Evolutionary conservation across 352 stramenopile genomes (phyloP).

Genomic region (Phytopythium mirpurense): DNA sequence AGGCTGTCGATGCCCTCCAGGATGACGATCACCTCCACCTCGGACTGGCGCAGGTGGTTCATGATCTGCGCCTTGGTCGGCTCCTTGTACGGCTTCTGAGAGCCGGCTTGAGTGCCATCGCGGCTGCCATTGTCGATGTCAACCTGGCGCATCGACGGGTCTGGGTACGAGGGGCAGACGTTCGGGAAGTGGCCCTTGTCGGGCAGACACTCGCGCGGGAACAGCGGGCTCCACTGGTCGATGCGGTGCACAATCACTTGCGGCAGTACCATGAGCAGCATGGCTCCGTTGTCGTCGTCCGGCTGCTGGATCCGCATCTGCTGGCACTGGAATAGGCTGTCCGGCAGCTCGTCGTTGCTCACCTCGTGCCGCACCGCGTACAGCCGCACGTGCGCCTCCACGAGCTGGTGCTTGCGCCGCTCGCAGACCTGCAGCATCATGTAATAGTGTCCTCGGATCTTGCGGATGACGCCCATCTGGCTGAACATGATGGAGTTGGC

Average conservation of each 20-base stretch:
- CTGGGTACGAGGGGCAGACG: slow-evolving; percentile 51
- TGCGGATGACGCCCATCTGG: slow-evolving; percentile 80
- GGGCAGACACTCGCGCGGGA: slow-evolving; percentile 71
- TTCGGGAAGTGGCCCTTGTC: slow-evolving; percentile 39
- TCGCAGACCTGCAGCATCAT: slow-evolving; percentile 92
- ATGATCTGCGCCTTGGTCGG: slow-evolving; percentile 71
- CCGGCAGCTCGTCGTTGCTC: slow-evolving; percentile 37
- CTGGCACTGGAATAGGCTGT: slow-evolving; percentile 72
- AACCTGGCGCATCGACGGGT: slow-evolving; percentile 63
- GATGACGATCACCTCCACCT: slow-evolving; percentile 77
- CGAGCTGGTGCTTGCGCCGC: slow-evolving; percentile 84
- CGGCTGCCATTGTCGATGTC: slow-evolving; percentile 86
- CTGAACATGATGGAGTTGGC: slow-evolving; percentile 87
- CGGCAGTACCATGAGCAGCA: slow-evolving; percentile 79
- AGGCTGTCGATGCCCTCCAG: slow-evolving; percentile 82
- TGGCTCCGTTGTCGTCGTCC: slow-evolving; percentile 73
- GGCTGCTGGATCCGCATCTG: slow-evolving; percentile 88
- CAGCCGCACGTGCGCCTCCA: slow-evolving; percentile 77
- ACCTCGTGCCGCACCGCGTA: slow-evolving; percentile 79
- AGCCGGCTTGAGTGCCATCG: slow-evolving; percentile 23
- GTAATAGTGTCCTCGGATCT: slow-evolving; percentile 88
- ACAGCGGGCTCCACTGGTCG: slow-evolving; percentile 80
- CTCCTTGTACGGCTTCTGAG: slow-evolving; percentile 37
- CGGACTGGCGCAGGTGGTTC: slow-evolving; percentile 55
- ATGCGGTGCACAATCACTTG: slow-evolving; percentile 83